These are phyloP conservation scores for Phellinidium pouzarii DNA, from an alignment of 1,284 basidiomycete species.

Conservation along the genomic window DNA sequence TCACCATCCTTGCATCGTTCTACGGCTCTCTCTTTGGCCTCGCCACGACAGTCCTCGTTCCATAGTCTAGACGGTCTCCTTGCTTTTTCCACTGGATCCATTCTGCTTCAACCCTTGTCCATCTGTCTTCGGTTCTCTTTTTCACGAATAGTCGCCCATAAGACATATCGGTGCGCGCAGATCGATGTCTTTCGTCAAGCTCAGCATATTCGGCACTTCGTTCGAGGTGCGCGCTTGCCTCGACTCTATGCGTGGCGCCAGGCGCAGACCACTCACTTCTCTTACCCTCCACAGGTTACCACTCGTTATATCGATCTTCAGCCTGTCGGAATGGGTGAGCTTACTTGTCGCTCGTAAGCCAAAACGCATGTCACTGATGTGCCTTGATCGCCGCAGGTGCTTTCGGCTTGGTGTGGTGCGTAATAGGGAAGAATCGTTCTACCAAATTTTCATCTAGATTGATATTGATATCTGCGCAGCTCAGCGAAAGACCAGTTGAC, in stretches of 20 bases:
- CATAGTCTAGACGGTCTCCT: no score
- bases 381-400: constrained; percentile 49
- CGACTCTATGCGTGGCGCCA: constrained; percentile 12
- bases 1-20: neutral
- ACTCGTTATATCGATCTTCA: constrained; percentile 99
- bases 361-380: constrained; percentile 17
- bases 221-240: constrained; percentile 61
- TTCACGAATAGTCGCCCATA: neutral
- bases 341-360: constrained; percentile 23
- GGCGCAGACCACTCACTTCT: constrained; percentile 1
- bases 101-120: neutral
- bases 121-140: neutral
- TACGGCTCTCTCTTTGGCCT: neutral
- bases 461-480: constrained; percentile 34
- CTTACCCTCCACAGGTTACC: constrained; percentile 69
- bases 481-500: constrained; percentile 98
- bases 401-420: constrained; percentile 92
- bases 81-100: neutral
- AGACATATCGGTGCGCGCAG: neutral
- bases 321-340: constrained; percentile 97
- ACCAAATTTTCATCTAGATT: neutral
- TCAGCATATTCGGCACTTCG: constrained; percentile 96
- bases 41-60: neutral
- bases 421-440: neutral
- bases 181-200: constrained; percentile 91